Evolutionary conservation across 1,139 yeast genomes (phyloP).

Genomic region (Zygoascus hellenicus): DNA sequence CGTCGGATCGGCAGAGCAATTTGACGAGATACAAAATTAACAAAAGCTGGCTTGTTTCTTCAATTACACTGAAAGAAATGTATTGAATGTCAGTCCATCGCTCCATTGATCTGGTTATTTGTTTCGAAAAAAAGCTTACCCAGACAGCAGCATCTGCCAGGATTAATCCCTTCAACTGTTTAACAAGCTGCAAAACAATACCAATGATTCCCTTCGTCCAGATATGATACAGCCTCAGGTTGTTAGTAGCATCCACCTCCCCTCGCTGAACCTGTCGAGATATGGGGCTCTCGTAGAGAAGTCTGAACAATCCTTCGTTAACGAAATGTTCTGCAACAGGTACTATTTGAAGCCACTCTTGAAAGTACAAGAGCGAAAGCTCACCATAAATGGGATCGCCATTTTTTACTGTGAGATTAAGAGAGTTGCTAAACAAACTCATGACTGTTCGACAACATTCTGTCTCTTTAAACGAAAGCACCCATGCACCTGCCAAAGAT

Average conservation of each 20-base stretch:
- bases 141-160: slow-evolving; percentile 64
- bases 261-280: slow-evolving; percentile 66
- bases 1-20: slow-evolving; percentile 37
- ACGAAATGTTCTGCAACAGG: slow-evolving; percentile 63
- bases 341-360: slow-evolving; percentile 60
- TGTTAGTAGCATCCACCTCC: slow-evolving; percentile 44
- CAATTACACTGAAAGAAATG: slow-evolving; percentile 59
- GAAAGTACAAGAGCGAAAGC: slow-evolving; percentile 59
- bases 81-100: slow-evolving; percentile 66
- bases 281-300: slow-evolving; percentile 67
- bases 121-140: slow-evolving; percentile 57
- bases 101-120: slow-evolving; percentile 53
- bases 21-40: slow-evolving; percentile 54
- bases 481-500: slow-evolving; percentile 39
- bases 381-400: slow-evolving; percentile 69
- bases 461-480: slow-evolving; percentile 45
- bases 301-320: slow-evolving; percentile 59
- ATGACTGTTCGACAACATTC: slow-evolving; percentile 61
- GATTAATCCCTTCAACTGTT: slow-evolving; percentile 57
- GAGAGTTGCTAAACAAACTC: slow-evolving; percentile 63
- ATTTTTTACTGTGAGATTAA: slow-evolving; percentile 48
- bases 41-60: slow-evolving; percentile 77
- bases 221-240: slow-evolving; percentile 57
- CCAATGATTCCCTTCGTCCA: slow-evolving; percentile 84
- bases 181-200: slow-evolving; percentile 53